Percentiles rank a stretch among this genome's conserved stretches.
Conservation (phyloP, 202 grass and related monocot species). For the Sporobolus alterniflorus region DNA sequence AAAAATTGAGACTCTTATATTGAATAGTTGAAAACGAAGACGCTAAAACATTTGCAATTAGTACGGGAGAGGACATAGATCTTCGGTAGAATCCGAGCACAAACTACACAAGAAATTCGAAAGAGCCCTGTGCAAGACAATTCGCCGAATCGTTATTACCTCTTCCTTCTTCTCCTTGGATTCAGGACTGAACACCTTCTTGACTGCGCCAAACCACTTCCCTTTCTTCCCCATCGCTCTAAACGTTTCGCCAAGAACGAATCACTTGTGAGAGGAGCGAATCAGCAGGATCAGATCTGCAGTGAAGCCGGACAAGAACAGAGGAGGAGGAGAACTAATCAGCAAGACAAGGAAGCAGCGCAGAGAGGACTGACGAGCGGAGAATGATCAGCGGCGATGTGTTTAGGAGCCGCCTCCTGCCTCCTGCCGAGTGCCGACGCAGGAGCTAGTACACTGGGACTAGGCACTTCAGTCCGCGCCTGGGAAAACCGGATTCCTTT, state of each 20-base stretch:
- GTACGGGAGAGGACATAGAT: background rate
- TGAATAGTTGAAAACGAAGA: no score
- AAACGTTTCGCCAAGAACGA: background rate
- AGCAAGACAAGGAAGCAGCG: background rate
- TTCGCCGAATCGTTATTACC: conserved; percentile 22
- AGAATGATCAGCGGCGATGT: background rate
- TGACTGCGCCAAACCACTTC: conserved; percentile 98
- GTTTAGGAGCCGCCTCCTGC: no score
- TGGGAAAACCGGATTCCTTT: no score
- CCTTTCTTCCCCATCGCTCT: conserved; percentile 91
- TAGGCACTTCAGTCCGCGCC: no score
- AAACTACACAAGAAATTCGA: background rate
- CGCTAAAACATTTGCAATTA: background rate
- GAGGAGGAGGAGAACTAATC: background rate
- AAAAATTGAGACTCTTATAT: no score
- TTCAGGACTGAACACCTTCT: conserved; percentile 97
- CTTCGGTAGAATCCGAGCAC: background rate
- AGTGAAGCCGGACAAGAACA: background rate
- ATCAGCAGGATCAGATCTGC: background rate
- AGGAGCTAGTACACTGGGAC: no score
- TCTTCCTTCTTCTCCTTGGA: conserved; percentile 89
- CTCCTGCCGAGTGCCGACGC: no score
- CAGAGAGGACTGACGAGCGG: no score
- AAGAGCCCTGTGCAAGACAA: background rate
- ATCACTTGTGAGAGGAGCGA: background rate